These are phyloP conservation scores for Pestalotiopsis sp. DNA, from an alignment of 2,329 filamentous ascomycete genomes.

Conservation along the genomic window DNA sequence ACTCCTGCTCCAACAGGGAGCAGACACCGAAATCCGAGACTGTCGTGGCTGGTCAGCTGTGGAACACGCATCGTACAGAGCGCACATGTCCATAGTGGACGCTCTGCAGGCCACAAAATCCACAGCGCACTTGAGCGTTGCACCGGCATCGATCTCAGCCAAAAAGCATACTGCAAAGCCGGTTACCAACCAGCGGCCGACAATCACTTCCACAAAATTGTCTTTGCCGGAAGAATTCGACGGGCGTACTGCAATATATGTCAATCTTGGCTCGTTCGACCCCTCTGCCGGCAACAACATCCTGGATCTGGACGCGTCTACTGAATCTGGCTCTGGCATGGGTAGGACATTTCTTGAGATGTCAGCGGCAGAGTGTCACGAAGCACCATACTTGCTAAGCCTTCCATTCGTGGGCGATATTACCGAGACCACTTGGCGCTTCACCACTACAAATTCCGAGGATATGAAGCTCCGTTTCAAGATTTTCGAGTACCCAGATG, in stretches of 20 bases:
- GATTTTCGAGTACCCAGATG: neutral
- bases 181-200: neutral
- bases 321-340: too few species aligned
- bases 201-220: neutral
- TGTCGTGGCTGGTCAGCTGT: slow-evolving; percentile 17
- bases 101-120: neutral
- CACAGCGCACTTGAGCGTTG: neutral
- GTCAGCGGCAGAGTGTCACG: slow-evolving; percentile 3
- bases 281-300: neutral
- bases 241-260: slow-evolving; percentile 8
- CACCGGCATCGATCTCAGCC: neutral
- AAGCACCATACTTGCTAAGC: slow-evolving; percentile 6
- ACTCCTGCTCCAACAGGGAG: slow-evolving; percentile 12
- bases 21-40: slow-evolving; percentile 3
- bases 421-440: slow-evolving; percentile 13
- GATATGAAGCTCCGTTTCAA: slow-evolving; percentile 15
- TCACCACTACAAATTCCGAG: slow-evolving; percentile 8
- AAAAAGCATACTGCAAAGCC: neutral
- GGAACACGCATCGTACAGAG: slow-evolving; percentile 17
- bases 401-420: slow-evolving; percentile 13
- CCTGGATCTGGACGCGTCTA: neutral
- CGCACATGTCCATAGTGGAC: slow-evolving; percentile 13
- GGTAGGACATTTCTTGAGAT: slow-evolving; percentile 9
- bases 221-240: neutral
- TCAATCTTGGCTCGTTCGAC: slow-evolving; percentile 17